Percentiles rank a stretch among this genome's conserved stretches.
These are phyloP conservation scores for Claviceps humidiphila DNA, from an alignment of 2,329 filamentous ascomycete species.

Conservation along the genomic window DNA sequence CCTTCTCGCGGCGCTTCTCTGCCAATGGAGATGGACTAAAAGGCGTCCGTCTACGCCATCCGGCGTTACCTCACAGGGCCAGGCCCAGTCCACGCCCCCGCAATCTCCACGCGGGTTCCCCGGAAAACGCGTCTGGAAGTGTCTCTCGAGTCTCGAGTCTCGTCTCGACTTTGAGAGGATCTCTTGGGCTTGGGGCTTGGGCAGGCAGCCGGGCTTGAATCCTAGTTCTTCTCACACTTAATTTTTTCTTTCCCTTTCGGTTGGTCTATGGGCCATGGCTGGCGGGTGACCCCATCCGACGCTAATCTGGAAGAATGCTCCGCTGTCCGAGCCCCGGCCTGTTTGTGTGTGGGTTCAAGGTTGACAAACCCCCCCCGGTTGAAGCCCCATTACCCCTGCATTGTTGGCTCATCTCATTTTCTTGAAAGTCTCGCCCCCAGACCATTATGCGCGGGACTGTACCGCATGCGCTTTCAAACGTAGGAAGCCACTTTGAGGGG, in stretches of 20 bases:
- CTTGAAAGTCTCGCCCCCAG: not conserved
- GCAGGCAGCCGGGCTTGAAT: conserved; percentile 1
- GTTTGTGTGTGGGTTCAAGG: too few relatives aligned
- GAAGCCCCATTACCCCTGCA: conserved; percentile 1
- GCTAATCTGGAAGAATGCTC: conserved; percentile 1
- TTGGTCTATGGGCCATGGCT: not conserved
- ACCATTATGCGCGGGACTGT: not conserved
- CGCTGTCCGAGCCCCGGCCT: not conserved
- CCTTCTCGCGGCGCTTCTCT: conserved; percentile 24
- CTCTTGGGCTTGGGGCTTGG: not conserved
- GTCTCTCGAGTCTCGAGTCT: not conserved
- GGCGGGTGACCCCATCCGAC: not conserved
- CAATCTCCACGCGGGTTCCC: conserved; percentile 14
- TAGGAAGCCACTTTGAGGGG: not conserved
- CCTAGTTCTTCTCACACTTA: not conserved
- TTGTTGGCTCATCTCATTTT: not conserved
- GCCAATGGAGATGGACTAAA: conserved; percentile 5
- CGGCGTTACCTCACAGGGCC: conserved; percentile 21
- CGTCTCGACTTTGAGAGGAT: not conserved
- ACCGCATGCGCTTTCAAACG: not conserved
- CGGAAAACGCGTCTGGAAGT: conserved; percentile 12
- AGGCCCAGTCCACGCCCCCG: conserved; percentile 8
- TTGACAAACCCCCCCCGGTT: too few relatives aligned
- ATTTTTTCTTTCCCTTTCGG: not conserved
- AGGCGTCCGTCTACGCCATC: conserved; percentile 4